These are phyloP conservation scores for Microsporum ferrugineum DNA, from an alignment of 2,329 filamentous ascomycete species.

Conservation along the genomic window DNA sequence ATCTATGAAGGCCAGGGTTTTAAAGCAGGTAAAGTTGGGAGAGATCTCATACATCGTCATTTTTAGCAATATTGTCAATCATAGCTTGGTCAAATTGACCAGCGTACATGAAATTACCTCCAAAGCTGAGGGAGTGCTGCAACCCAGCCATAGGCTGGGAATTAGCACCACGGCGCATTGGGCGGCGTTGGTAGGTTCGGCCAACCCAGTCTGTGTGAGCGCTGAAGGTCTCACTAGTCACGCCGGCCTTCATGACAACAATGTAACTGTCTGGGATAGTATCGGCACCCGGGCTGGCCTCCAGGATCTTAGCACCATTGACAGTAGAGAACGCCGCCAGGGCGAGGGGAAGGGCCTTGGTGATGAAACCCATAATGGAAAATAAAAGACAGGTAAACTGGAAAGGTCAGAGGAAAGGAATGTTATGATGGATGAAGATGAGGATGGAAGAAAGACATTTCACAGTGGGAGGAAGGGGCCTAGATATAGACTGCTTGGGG, in stretches of 20 bases:
- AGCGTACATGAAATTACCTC: slow-evolving; percentile 3
- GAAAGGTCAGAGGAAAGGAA: neutral
- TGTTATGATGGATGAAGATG: neutral
- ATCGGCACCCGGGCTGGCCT: neutral
- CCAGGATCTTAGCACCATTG: slow-evolving; percentile 7
- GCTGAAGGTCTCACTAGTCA: slow-evolving; percentile 5
- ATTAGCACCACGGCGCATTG: neutral
- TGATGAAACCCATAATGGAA: slow-evolving; percentile 6
- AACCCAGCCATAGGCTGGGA: slow-evolving; percentile 4
- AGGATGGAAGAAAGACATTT: neutral
- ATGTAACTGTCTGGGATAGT: slow-evolving; percentile 9
- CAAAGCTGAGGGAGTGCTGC: slow-evolving; percentile 7
- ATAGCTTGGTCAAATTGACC: slow-evolving; percentile 9
- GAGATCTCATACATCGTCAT: slow-evolving; percentile 5
- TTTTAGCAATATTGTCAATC: slow-evolving; percentile 7
- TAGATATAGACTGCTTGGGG: neutral
- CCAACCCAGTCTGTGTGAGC: slow-evolving; percentile 4
- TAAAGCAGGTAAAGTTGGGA: neutral
- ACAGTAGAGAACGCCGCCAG: slow-evolving; percentile 7
- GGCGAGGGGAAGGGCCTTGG: slow-evolving; percentile 4
- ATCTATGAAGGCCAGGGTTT: slow-evolving; percentile 16
- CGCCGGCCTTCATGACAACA: slow-evolving; percentile 9
- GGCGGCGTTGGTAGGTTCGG: slow-evolving; percentile 1
- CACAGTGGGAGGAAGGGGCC: neutral
- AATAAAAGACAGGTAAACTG: neutral